Conservation (phyloP, 495 filamentous ascomycete genomes). For the Penicillium herquei region DNA sequence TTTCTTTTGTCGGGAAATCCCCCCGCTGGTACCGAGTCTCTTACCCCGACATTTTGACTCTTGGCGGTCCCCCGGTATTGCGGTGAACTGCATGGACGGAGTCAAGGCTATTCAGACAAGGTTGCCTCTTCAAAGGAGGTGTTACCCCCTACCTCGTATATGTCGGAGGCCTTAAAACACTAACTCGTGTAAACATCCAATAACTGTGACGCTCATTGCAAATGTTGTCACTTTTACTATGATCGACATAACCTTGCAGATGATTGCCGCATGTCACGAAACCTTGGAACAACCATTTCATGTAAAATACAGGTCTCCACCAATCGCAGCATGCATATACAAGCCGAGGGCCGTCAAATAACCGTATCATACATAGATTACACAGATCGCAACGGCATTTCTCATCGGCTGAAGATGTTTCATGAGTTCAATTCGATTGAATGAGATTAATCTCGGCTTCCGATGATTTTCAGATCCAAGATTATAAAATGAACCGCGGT, state of each 20-base stretch:
- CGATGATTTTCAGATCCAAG: neutral
- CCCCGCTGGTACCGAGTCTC: too few species aligned
- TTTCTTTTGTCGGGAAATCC: neutral
- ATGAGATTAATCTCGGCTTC: neutral
- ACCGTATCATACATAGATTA: constrained; percentile 32
- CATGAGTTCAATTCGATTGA: neutral
- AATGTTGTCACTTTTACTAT: too few species aligned
- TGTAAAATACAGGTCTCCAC: neutral
- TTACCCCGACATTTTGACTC: too few species aligned
- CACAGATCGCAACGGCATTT: constrained; percentile 26
- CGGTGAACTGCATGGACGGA: too few species aligned
- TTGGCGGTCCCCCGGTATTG: too few species aligned
- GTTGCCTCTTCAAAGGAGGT: too few species aligned
- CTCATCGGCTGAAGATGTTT: constrained; percentile 17
- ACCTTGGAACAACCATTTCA: neutral
- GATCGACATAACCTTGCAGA: too few species aligned
- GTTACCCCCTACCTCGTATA: too few species aligned
- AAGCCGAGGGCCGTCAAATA: constrained; percentile 28
- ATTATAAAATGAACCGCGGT: neutral
- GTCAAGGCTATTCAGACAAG: too few species aligned
- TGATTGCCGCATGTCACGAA: neutral
- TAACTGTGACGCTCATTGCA: too few species aligned
- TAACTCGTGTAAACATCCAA: too few species aligned
- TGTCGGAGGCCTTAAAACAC: too few species aligned
- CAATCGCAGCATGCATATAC: constrained; percentile 4